Evolutionary conservation across 345 rosid species (phyloP), one percentile per base, ranked within the genome.

Genomic region (Syzygium jambos): DNA sequence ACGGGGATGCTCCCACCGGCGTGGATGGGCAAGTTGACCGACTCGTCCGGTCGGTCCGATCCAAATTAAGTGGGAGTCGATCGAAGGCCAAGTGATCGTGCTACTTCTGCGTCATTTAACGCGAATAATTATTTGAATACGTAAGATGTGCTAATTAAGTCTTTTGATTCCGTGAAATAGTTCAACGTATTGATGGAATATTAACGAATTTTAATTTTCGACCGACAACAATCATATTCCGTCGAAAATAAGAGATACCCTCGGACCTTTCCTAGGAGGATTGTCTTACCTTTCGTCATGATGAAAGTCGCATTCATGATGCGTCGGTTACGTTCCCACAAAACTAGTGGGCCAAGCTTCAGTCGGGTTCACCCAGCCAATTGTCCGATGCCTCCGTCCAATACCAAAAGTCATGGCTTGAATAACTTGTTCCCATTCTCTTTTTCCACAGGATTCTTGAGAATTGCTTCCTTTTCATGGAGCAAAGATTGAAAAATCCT

Each of bases 1-100:
- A 96, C 97, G 1, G 98, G 96, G 57, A 95, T 95, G 97, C 89
- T 88, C 6, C 98, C 98, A 12, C 95, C 99, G 4, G 61, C 95
- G 2, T 96, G 95, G 95, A 85, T 96, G 55, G 97, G 94, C 68
- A 87, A 90, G 15, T 57, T 94, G 5, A 23, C 88, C 8, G 88
- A 89, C 49, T n/a, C 86, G 3, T 11, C 87, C 13, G 6, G 14
- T 7, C 80, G 10, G 78, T 34, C 13, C 46, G 11, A 68, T 68
- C 46, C 46, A 34, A 68, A 34, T 17, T 68, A 68, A 19, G 46
- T 1, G 54, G 54, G 11, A 51, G 52, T 11, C 13, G 52, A 51
- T 51, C 17, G 54, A 15, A 34, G 80, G 80, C 25, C 80, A 0
- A 68, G 46, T 17, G 80, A 12, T 19, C 0, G 0, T 34, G 46